Conservation (phyloP, 768 basidiomycete species). For the Bullera alba region DNA sequence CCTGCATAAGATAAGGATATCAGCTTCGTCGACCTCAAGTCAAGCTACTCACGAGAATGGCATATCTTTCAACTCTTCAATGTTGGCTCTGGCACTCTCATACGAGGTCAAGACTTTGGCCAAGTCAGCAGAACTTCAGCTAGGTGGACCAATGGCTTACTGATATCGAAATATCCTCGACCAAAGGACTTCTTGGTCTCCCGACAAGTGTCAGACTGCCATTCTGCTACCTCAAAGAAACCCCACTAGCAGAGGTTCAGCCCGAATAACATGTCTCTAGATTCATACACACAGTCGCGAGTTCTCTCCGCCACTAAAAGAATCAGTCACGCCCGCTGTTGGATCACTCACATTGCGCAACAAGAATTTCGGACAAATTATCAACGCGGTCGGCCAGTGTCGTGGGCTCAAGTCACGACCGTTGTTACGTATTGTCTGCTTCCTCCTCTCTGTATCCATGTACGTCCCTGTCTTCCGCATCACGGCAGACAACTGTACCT, state of each 20-base stretch:
- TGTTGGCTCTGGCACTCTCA: constrained; percentile 65
- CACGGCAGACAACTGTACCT: constrained; percentile 79
- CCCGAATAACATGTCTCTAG: too few relatives aligned
- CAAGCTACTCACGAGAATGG: constrained; percentile 55
- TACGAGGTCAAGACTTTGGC: constrained; percentile 74
- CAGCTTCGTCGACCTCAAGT: neutral
- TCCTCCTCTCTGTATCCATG: constrained; percentile 62
- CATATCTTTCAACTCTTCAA: constrained; percentile 61
- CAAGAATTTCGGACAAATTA: constrained; percentile 78
- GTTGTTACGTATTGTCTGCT: constrained; percentile 57
- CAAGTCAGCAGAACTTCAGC: neutral
- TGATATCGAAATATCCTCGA: constrained; percentile 73
- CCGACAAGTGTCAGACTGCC: constrained; percentile 54
- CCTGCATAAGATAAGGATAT: constrained; percentile 11
- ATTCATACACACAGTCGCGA: constrained; percentile 58
- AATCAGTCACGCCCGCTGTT: neutral
- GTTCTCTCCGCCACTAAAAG: constrained; percentile 70
- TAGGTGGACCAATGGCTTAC: constrained; percentile 50
- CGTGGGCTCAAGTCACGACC: constrained; percentile 10
- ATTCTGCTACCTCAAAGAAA: constrained; percentile 79
- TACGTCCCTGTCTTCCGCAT: constrained; percentile 71
- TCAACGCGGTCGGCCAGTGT: constrained; percentile 50
- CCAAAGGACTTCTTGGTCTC: constrained; percentile 64
- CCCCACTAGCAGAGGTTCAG: constrained; percentile 62
- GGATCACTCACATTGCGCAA: constrained; percentile 54